Percentiles rank a stretch among this genome's conserved stretches.
These are phyloP conservation scores for Aspergillus brasiliensis DNA, from an alignment of 2,329 filamentous ascomycete genomes.

Conservation along the genomic window DNA sequence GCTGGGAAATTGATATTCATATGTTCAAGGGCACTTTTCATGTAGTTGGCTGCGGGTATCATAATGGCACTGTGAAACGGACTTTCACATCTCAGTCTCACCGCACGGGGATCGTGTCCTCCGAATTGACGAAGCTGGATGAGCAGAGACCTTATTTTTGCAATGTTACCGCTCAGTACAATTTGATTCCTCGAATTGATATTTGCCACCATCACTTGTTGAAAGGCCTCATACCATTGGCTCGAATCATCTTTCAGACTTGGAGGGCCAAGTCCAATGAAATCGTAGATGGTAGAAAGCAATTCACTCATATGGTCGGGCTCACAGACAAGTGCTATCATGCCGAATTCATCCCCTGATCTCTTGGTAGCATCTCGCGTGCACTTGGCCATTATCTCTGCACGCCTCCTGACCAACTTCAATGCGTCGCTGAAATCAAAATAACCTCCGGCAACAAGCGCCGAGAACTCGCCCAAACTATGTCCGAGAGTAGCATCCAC, in stretches of 20 bases:
- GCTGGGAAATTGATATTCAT: slow-evolving; percentile 73
- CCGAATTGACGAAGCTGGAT: slow-evolving; percentile 86
- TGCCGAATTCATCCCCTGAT: slow-evolving; percentile 82
- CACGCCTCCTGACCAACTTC: slow-evolving; percentile 73
- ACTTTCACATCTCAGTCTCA: slow-evolving; percentile 81
- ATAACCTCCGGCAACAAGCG: slow-evolving; percentile 81
- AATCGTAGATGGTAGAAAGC: slow-evolving; percentile 74
- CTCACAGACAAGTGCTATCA: slow-evolving; percentile 91
- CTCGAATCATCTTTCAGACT: slow-evolving; percentile 69
- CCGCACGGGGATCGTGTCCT: slow-evolving; percentile 86
- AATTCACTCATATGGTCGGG: slow-evolving; percentile 71
- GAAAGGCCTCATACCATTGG: slow-evolving; percentile 70
- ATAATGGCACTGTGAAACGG: slow-evolving; percentile 93
- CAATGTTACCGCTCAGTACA: slow-evolving; percentile 84
- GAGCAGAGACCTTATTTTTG: slow-evolving; percentile 76
- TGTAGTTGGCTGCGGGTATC: slow-evolving; percentile 75
- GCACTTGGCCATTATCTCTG: slow-evolving; percentile 80
- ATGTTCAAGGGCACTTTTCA: slow-evolving; percentile 68
- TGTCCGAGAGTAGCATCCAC: slow-evolving; percentile 87
- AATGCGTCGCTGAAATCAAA: slow-evolving; percentile 77
- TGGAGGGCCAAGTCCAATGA: slow-evolving; percentile 69
- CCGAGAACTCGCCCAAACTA: slow-evolving; percentile 90
- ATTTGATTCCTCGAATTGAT: slow-evolving; percentile 97
- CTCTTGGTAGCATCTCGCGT: slow-evolving; percentile 65
- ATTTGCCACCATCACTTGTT: slow-evolving; percentile 89